These are phyloP conservation scores for Chaetoceros tenuissimus DNA, from an alignment of 108 stramenopile genomes.

Conservation along the genomic window DNA sequence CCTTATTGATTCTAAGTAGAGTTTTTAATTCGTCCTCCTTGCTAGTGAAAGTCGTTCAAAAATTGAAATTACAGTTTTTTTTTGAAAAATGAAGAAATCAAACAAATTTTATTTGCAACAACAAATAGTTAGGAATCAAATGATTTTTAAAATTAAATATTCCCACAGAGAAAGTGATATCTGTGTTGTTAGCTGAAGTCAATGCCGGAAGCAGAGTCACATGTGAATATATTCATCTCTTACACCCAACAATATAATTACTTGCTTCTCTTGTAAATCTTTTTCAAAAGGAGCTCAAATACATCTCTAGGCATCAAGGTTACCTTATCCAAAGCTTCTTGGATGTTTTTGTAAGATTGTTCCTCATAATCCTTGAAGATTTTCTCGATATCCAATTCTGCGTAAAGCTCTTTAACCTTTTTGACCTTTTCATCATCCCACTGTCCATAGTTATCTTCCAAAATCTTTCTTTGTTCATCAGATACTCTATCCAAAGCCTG, in stretches of 20 bases:
- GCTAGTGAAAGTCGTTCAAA: too few species aligned
- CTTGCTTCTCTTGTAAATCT: conserved; percentile 95
- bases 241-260: conserved; percentile 24
- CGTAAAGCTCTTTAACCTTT: conserved; percentile 85
- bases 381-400: conserved; percentile 65
- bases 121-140: too few species aligned
- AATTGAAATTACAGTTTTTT: too few species aligned
- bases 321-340: conserved; percentile 36
- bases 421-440: conserved; percentile 56
- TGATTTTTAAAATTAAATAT: too few species aligned
- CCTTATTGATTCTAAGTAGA: too few species aligned
- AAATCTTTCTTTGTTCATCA: conserved; percentile 39
- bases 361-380: conserved; percentile 83
- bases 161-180: too few species aligned
- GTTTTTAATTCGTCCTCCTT: too few species aligned
- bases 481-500: conserved; percentile 62
- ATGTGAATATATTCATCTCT: too few species aligned
- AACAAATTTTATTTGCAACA: too few species aligned
- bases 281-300: conserved; percentile 81
- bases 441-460: conserved; percentile 83
- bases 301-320: conserved; percentile 40
- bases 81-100: too few species aligned
- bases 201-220: too few species aligned
- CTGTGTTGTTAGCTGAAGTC: too few species aligned
- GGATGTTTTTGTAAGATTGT: conserved; percentile 42